Evolutionary conservation across 441 rosid genomes (phyloP), one percentile per base, ranked within the genome.

Genomic region (Euphorbia schlechtendalii): DNA sequence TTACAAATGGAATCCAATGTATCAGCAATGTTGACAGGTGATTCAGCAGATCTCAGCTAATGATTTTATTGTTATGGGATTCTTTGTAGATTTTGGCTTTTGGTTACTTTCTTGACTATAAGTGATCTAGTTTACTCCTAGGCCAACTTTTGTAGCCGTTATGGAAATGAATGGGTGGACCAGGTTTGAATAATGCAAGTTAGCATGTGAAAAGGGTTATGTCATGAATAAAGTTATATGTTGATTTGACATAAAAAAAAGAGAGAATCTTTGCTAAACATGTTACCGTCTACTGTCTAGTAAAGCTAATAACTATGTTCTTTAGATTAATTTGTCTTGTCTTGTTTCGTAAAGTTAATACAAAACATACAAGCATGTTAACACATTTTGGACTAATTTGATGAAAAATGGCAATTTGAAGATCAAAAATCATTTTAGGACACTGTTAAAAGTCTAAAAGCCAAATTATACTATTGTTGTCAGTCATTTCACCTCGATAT

Each of bases 1-100:
- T 3, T 22, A 38, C 28, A 51, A 40, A 24, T 64, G 48, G 78
- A 46, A 71, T 71, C 73, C 76, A 22, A 49, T 36, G 70, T 61
- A 22, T 51, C 25, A 18, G 5, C 11, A 30, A 28, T 11, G 28
- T 11, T 34, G 52, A 56, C 9, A 15, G 18, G 2, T 56, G 56
- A 21, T 21, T 17, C 24, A 56, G 22, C 8, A 8, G 6, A 56
- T 63, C 56, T 25, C 11, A 15, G 21, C 21, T 4, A 36, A 21
- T 8, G 28, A 43, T 57, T 0, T 52, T 65, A 43, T 45, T 53
- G 32, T 61, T 41, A 7, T 27, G 54, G 49, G 38, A 11, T 59
- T 32, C 13, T 0, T 36, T 22, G 15, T 18, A 1, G 5, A 3
- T 48, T 48, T 18, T 46, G 20, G 52, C 13, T 13, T 13, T 17